These are phyloP conservation scores for Steccherinum ochraceum DNA, from an alignment of 768 basidiomycete genomes.

Conservation along the genomic window DNA sequence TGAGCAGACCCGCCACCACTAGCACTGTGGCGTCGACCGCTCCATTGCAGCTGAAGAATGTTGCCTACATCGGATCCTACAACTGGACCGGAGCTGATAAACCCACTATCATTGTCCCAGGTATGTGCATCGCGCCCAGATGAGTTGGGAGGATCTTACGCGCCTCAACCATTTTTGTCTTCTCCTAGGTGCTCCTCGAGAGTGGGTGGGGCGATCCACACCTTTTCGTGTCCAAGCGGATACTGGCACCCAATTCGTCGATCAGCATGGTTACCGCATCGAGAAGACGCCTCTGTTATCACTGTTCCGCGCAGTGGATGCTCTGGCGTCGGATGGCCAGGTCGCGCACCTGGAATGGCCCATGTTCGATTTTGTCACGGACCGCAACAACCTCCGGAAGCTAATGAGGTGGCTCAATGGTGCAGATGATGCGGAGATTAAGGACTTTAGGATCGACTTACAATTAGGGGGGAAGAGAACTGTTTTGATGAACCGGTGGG, in stretches of 20 bases:
- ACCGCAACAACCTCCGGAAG: constrained; percentile 62
- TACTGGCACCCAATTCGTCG: constrained; percentile 35
- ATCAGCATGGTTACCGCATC: constrained; percentile 52
- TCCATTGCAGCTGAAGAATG: constrained; percentile 9
- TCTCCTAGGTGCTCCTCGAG: constrained; percentile 49
- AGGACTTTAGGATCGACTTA: constrained; percentile 58
- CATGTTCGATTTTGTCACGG: constrained; percentile 43
- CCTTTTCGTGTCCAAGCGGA: constrained; percentile 55
- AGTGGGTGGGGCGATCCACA: constrained; percentile 42
- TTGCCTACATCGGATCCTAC: constrained; percentile 25
- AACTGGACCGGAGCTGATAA: constrained; percentile 18
- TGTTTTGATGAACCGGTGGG: constrained; percentile 55
- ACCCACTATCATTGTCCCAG: constrained; percentile 26
- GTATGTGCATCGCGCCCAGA: no score
- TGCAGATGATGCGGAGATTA: neutral
- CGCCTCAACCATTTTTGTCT: no score
- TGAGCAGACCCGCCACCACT: neutral
- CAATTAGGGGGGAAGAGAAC: constrained; percentile 56
- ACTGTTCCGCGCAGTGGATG: constrained; percentile 53
- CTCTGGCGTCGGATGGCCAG: constrained; percentile 18
- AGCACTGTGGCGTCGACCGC: neutral
- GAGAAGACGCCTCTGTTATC: constrained; percentile 39
- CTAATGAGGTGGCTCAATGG: constrained; percentile 48
- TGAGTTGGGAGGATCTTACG: no score
- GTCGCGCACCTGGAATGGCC: constrained; percentile 29